Evolutionary conservation across 805 yeast species (phyloP).

Genomic region (Saccharomycopsis synnaedendra): DNA sequence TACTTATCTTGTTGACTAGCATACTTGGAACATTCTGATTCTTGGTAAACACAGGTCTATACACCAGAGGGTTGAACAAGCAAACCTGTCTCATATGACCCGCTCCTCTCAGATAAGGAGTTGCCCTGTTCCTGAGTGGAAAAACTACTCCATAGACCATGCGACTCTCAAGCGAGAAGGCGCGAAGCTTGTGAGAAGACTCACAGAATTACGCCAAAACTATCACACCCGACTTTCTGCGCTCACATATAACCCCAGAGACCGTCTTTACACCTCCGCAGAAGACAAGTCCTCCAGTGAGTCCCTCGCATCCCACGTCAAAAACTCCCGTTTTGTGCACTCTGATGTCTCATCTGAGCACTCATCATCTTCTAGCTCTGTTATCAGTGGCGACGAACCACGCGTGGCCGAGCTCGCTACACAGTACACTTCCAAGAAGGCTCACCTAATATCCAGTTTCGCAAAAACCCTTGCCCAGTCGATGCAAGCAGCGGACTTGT

Average conservation of each 20-base stretch:
- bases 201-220: not conserved
- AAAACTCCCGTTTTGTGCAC: too few species aligned
- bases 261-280: not conserved
- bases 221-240: not conserved
- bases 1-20: too few species aligned
- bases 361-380: too few species aligned
- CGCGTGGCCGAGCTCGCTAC: too few species aligned
- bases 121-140: constrained; percentile 3
- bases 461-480: constrained; percentile 1
- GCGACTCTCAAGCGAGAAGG: constrained; percentile 8
- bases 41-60: too few species aligned
- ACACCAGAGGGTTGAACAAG: too few species aligned
- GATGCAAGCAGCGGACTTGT: constrained; percentile 4
- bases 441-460: not conserved
- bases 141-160: constrained; percentile 11
- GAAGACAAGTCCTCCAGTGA: too few species aligned
- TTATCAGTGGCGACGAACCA: too few species aligned
- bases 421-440: not conserved
- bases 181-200: constrained; percentile 4
- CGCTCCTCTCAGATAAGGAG: not conserved
- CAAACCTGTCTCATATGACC: too few species aligned
- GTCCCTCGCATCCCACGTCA: too few species aligned
- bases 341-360: too few species aligned
- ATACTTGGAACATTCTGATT: too few species aligned
- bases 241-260: not conserved